A percentile compares a stretch with the other conserved stretches of the same genome.
Conservation (phyloP, 306 rosid species). For the Comarum palustre region DNA sequence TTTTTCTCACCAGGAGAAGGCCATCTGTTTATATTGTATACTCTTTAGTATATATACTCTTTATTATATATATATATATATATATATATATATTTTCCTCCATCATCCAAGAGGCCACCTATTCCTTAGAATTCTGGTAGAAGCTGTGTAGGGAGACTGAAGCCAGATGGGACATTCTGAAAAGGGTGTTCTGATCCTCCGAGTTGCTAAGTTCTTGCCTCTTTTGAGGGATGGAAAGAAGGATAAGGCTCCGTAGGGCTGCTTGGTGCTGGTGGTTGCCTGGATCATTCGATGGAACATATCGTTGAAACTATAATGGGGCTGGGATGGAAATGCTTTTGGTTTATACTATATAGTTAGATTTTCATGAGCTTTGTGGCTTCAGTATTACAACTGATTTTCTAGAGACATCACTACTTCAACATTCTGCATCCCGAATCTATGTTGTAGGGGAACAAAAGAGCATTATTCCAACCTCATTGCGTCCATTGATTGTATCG, state of each 20-base stretch:
- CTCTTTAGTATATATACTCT: background rate
- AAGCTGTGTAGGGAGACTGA: background rate
- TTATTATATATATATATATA: too few species aligned
- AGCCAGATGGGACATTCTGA: background rate
- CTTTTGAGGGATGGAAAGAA: background rate
- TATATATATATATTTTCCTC: background rate
- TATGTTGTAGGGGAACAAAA: background rate
- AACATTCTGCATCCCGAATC: background rate
- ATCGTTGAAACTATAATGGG: background rate
- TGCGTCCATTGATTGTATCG: background rate
- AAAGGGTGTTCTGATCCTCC: background rate
- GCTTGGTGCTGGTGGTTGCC: background rate
- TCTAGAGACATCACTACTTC: background rate
- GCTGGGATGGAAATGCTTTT: background rate
- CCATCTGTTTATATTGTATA: background rate
- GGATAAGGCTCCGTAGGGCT: background rate
- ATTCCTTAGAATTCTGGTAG: background rate
- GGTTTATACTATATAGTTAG: background rate
- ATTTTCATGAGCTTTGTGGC: background rate
- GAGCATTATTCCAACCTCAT: background rate
- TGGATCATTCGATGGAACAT: background rate
- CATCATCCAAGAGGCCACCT: background rate
- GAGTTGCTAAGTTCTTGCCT: background rate
- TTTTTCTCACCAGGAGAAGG: background rate
- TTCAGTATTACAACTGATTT: background rate